Base-by-base conservation (phyloP, 768 basidiomycete species). In the Galerina marginata region DNA sequence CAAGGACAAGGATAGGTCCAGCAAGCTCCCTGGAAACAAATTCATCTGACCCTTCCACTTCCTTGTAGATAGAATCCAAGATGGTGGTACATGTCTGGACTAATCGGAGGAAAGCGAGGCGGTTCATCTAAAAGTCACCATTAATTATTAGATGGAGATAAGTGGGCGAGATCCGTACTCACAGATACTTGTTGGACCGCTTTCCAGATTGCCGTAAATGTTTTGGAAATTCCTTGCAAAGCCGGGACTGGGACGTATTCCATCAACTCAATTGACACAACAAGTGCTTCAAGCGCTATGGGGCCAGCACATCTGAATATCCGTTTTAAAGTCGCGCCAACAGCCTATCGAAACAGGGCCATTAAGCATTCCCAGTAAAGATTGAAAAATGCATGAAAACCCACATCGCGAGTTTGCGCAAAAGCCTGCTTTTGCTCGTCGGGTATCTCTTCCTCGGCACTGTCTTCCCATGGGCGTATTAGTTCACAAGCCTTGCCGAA, bases 51-150 rank as follows among this genome's bases (percentile, higher is more conserved):
- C 78, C 77, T 2, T 75, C 69, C 1, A 89, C 75, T 62, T 90
- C 88, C 16, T 80, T 77, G 10, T 79, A 75, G 29, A 90, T 81
- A 6, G 82, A 80, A 16, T 82, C 75, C n/a, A 89, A 75, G 23
- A 86, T 79, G 6, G 79, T 81, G 0, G 87, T 86, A 62, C 86
- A 88, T 12, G 85, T 85, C 64, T 86, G 83, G 0, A 84, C 84
- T 9, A 89, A 76, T 14, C 86, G 86, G 51, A 89, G 75, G 67
- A 86, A 88, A 6, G 84, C 81, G 2, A 86, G 73, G 14, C 86
- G 81, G 65, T 89, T 88, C 63, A 81, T 81, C 88, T 89, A 58
- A 42, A 43, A 42, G 29, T n/a, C 36, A 25, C 40, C 16, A 42
- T 4, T n/a, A 33, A 43, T 40, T 48, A 29, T 4, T 23, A 25